These are phyloP conservation scores for Xylaria sp. DNA, from an alignment of 495 filamentous ascomycete genomes.

Conservation along the genomic window DNA sequence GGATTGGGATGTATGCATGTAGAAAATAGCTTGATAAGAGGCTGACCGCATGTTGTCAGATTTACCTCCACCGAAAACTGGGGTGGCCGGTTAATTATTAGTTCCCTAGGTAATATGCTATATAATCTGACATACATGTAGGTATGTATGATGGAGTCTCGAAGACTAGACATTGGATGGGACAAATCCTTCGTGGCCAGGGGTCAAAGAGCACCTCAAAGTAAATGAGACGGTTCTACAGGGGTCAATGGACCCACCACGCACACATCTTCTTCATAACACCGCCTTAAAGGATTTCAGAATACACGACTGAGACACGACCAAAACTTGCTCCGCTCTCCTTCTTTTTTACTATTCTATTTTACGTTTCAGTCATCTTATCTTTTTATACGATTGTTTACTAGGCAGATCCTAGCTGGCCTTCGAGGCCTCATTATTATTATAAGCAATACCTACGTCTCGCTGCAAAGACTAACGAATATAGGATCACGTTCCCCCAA, in stretches of 20 bases:
- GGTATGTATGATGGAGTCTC: too few relatives aligned
- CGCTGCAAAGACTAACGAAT: neutral
- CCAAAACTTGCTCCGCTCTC: neutral
- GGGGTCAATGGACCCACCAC: neutral
- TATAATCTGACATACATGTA: neutral
- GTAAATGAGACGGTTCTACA: constrained; percentile 11
- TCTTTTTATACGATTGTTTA: neutral
- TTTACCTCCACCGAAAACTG: neutral
- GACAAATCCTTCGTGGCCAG: too few relatives aligned
- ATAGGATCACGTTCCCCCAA: neutral
- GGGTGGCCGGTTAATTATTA: neutral
- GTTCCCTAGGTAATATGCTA: neutral
- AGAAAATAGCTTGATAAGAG: neutral
- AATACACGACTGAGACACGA: constrained; percentile 7
- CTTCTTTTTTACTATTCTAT: constrained; percentile 9
- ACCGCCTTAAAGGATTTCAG: neutral
- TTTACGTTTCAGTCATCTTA: neutral
- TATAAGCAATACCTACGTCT: neutral
- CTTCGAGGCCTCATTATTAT: neutral
- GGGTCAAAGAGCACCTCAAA: neutral
- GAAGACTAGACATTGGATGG: too few relatives aligned
- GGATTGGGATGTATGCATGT: neutral
- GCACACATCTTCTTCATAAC: neutral
- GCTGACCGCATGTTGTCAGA: constrained; percentile 2
- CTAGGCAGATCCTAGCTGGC: neutral